A percentile compares a stretch with the other conserved stretches of the same genome.
These are phyloP conservation scores for Mucor ambiguus DNA, from an alignment of 371 early-diverging fungal genomes.

Conservation along the genomic window DNA sequence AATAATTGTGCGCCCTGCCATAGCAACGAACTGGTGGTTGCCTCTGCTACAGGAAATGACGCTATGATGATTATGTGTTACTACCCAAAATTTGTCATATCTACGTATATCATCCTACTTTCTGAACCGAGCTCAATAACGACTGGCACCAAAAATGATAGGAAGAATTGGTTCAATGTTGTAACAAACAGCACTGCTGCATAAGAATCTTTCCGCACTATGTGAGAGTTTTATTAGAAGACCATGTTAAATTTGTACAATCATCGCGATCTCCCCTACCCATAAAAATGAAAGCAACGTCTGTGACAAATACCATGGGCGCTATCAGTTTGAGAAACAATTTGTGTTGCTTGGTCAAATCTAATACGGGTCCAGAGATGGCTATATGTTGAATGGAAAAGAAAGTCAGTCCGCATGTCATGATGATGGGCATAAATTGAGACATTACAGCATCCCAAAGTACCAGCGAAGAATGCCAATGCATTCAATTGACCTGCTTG, in stretches of 20 bases:
- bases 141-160: conserved; percentile 53
- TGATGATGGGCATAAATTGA: background rate
- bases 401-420: background rate
- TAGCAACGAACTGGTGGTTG: conserved; percentile 51
- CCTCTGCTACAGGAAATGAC: conserved; percentile 57
- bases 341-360: conserved; percentile 54
- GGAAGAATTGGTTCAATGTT: conserved; percentile 47
- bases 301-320: conserved; percentile 48
- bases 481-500: conserved; percentile 46
- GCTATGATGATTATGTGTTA: conserved; percentile 17
- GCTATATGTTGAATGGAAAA: conserved; percentile 14
- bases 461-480: conserved; percentile 39
- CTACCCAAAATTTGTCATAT: background rate
- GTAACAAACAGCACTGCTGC: conserved; percentile 51
- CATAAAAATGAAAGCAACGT: conserved; percentile 48
- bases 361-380: conserved; percentile 54
- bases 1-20: conserved; percentile 56
- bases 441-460: conserved; percentile 40
- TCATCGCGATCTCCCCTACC: conserved; percentile 13
- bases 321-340: conserved; percentile 41
- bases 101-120: conserved; percentile 27
- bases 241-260: background rate
- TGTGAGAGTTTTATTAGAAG: background rate
- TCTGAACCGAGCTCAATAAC: conserved; percentile 58
- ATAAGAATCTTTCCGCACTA: conserved; percentile 44